These are phyloP conservation scores for Rhodotorula sp. DNA, from an alignment of 1,284 basidiomycete species.

Conservation along the genomic window DNA sequence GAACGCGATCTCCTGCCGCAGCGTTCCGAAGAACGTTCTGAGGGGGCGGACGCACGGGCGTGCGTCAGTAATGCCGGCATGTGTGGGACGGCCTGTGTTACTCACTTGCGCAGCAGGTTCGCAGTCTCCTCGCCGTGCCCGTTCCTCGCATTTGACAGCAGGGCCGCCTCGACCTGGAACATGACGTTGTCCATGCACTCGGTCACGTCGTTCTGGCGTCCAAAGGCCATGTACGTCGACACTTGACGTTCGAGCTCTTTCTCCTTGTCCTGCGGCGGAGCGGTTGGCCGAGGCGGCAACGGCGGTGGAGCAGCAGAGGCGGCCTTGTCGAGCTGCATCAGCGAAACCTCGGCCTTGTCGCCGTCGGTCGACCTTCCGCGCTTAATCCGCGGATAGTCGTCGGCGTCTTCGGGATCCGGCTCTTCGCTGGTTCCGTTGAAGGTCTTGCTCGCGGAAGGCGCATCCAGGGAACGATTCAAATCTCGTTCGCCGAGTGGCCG, in stretches of 20 bases:
- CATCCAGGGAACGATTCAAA: neutral
- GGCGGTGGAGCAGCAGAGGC: conserved; percentile 53
- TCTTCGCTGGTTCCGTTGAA: neutral
- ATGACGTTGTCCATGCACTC: conserved; percentile 99
- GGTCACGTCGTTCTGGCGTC: conserved; percentile 84
- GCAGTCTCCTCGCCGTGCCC: neutral
- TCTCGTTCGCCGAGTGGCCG: neutral
- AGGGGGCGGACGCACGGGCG: rapidly evolving
- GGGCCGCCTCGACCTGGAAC: conserved; percentile 93
- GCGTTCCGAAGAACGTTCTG: conserved; percentile 37
- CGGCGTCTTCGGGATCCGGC: neutral
- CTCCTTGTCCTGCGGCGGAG: conserved; percentile 4
- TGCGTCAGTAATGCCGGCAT: neutral
- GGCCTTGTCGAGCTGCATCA: conserved; percentile 11
- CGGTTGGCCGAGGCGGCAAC: conserved; percentile 60
- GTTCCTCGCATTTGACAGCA: conserved; percentile 57
- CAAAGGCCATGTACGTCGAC: conserved; percentile 72
- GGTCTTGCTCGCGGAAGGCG: neutral
- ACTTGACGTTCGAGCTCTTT: conserved; percentile 33
- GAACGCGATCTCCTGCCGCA: conserved; percentile 30
- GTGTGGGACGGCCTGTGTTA: conserved; percentile 22
- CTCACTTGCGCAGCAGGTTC: conserved; percentile 24
- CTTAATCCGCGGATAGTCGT: conserved; percentile 7
- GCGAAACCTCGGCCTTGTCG: neutral
- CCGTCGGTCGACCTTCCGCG: conserved; percentile 11